Percentiles rank a stretch among this genome's conserved stretches.
These are phyloP conservation scores for Mycena maculata DNA, from an alignment of 768 basidiomycete genomes.

Conservation along the genomic window DNA sequence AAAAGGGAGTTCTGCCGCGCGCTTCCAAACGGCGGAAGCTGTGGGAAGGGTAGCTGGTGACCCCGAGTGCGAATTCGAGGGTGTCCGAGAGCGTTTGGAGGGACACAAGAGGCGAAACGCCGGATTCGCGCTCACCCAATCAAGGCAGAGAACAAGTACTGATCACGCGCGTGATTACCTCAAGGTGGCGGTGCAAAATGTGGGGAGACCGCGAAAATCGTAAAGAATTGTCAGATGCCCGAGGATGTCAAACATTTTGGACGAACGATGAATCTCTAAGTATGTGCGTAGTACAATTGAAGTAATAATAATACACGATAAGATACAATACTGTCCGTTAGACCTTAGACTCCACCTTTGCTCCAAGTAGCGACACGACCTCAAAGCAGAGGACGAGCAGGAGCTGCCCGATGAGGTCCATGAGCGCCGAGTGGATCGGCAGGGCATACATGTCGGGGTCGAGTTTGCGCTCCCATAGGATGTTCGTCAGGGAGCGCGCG, in stretches of 20 bases:
- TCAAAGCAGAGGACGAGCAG: conserved; percentile 83
- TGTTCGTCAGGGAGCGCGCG: conserved; percentile 74
- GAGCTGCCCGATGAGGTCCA: conserved; percentile 87
- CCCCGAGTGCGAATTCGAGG: background rate
- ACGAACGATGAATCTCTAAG: background rate
- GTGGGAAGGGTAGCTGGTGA: background rate
- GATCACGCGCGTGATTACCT: conserved; percentile 14
- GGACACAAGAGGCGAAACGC: background rate
- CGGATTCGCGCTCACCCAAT: conserved; percentile 27
- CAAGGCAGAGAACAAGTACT: conserved; percentile 26
- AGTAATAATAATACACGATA: conserved; percentile 2
- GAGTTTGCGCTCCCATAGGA: conserved; percentile 79
- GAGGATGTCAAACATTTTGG: too few species aligned
- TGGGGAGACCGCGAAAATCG: too few species aligned
- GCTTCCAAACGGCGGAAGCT: conserved; percentile 3
- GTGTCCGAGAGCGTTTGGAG: conserved; percentile 1
- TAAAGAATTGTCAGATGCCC: too few species aligned
- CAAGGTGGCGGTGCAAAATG: conserved; percentile 2
- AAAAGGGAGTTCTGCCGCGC: conserved; percentile 16
- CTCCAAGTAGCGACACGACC: conserved; percentile 63
- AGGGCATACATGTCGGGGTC: conserved; percentile 95
- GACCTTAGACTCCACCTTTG: conserved; percentile 39
- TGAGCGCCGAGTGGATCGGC: conserved; percentile 90
- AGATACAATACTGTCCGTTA: background rate
- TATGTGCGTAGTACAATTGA: background rate